These are phyloP conservation scores for Scheffersomyces illinoinensis DNA, from an alignment of 1,139 yeast genomes.

Conservation along the genomic window DNA sequence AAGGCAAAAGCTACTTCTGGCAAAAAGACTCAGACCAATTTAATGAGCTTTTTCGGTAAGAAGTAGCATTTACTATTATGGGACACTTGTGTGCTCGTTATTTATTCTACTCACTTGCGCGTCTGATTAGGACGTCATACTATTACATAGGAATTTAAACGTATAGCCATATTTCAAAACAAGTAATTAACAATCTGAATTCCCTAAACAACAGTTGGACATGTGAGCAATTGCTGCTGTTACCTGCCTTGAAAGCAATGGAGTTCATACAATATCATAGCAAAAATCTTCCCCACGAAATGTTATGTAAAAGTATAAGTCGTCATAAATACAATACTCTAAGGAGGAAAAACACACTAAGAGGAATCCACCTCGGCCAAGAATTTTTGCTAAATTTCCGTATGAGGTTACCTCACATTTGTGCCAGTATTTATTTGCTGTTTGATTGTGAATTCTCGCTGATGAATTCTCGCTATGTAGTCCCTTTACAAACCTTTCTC, in stretches of 20 bases:
- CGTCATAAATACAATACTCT: no score
- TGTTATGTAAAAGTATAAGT: not conserved
- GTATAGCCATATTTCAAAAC: not conserved
- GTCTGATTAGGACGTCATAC: not conserved
- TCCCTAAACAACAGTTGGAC: not conserved
- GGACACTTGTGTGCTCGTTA: not conserved
- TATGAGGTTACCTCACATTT: not conserved
- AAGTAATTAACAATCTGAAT: not conserved
- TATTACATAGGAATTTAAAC: no score
- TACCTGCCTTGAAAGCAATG: not conserved
- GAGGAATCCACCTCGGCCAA: not conserved
- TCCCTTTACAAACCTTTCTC: not conserved
- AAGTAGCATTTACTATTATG: slow-evolving; percentile 6
- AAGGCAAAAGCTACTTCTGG: slow-evolving; percentile 13
- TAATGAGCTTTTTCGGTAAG: slow-evolving; percentile 42
- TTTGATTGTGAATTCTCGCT: not conserved
- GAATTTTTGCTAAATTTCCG: not conserved
- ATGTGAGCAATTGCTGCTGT: not conserved
- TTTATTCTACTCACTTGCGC: not conserved
- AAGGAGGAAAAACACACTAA: not conserved
- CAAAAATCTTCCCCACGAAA: not conserved
- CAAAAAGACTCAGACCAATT: slow-evolving; percentile 36
- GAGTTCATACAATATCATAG: not conserved
- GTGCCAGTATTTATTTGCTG: not conserved
- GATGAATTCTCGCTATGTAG: not conserved